Base-by-base conservation (phyloP, 306 rosid species). In the Hippophae tibetana region DNA sequence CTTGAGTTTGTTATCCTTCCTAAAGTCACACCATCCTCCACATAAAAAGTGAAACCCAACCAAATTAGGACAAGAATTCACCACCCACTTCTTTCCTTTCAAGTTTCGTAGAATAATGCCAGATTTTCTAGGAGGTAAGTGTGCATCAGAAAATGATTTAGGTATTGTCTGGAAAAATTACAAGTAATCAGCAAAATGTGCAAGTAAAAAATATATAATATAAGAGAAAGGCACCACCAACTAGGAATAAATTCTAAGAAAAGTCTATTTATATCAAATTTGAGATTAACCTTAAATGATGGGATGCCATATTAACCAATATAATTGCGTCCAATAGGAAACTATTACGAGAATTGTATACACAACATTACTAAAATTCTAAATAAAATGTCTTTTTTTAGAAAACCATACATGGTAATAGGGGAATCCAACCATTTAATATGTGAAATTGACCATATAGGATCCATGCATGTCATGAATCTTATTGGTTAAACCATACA, bases 21-120 rank as follows among this genome's bases (percentile, higher is more conserved):
- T 10, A 55, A 64, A 64, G 7, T 7, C 5, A 45, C 2, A 3
- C 69, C 55, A 64, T 14, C 61, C 69, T 55, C 5, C 12, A 40
- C 6, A 45, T 3, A 55, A 6, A 25, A 9, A 31, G 2, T 6
- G 53, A 0, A 48, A 9, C 13, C 25, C 31, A 26, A 5, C 5
- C 7, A 1, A 3, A 54, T 5, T 5, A 9, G n/a, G n/a, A 47
- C 18, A 40, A 52, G 25, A 18, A 1, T 23, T 52, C 58, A 62
- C 67, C 0, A 3, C 31, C 67, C 67, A 62, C 42, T 10, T 12
- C 43, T 51, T 8, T 52, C 50, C 52, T 11, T 52, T 8, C 13
- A 38, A 10, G 27, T 42, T 51, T 6, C 18, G 31, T 47, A 64
- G 47, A 47, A 31, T 8, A 10, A 44, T 10, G 27, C 55, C n/a